Base-by-base conservation (phyloP, 2,329 filamentous ascomycete genomes). In the Diaporthe capsici region DNA sequence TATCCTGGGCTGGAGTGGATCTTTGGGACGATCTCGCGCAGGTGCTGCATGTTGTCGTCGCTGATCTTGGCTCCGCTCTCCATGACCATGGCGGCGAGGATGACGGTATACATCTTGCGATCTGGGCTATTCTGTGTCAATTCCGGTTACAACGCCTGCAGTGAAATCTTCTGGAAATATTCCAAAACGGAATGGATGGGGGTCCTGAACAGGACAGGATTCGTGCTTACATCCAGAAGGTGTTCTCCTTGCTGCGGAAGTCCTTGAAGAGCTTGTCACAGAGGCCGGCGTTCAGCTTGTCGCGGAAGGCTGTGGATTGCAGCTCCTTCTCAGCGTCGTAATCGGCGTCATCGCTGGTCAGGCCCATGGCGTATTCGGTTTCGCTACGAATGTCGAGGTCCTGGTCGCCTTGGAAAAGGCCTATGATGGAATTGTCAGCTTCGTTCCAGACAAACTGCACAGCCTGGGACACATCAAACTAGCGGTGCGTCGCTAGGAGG, bases 221-320 rank as follows among this genome's bases (percentile, higher is more conserved):
- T 39, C 3, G 37, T 39, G 37, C 37, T 39, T 39, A 39, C 37
- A 79, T 39, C 5, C 51, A 71, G 73, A 79, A 79, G 31, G 92
- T 65, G 28, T 31, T 12, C 53, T 75, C 67, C 31, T 34, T 53
- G 17, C 39, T 49, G 34, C 72, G 63, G 44, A 67, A 76, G 42
- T 61, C 61, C 37, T 49, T 28, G 47, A 77, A 61, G 7, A 77
- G 60, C 57, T 49, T 34, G 42, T 68, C 71, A 22, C 76, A 72
- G 49, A 76, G 51, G 25, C 72, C 67, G 25, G 72, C 42, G 67
- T 77, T 61, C 20, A 76, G 71, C 34, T 68, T 73, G 17, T 47
- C 22, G 42, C 74, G 71, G 68, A 73, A 44, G 13, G 31, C 28
- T 34, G 28, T 25, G 20, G 63, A 51, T 6, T 25, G 20, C 20